Evolutionary conservation across 345 rosid species (phyloP).

Genomic region (Heritiera fomes): DNA sequence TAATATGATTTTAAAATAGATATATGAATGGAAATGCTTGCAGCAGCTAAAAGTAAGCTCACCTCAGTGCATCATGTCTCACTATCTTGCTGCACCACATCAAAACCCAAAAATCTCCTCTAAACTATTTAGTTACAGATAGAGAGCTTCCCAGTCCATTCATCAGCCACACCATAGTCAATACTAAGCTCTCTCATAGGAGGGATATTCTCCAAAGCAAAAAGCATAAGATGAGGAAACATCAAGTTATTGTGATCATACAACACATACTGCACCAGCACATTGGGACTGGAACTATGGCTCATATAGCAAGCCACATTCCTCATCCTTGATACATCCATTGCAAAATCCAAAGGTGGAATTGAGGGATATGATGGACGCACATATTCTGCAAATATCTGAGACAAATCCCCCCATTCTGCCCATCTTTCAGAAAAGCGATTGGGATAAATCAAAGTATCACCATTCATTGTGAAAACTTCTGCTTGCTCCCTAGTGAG

Average conservation of each 20-base stretch:
- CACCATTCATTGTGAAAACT: slow-evolving; percentile 81
- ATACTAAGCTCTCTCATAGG: slow-evolving; percentile 91
- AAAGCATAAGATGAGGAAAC: slow-evolving; percentile 94
- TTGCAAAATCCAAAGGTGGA: slow-evolving; percentile 86
- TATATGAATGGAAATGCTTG: background rate
- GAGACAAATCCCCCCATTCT: slow-evolving; percentile 90
- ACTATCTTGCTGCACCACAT: slow-evolving; percentile 27
- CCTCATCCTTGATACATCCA: slow-evolving; percentile 96
- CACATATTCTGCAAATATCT: slow-evolving; percentile 53
- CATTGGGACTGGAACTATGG: slow-evolving; percentile 82
- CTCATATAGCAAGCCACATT: slow-evolving; percentile 93
- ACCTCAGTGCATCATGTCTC: slow-evolving; percentile 41
- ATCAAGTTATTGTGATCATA: slow-evolving; percentile 83
- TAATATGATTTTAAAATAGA: background rate
- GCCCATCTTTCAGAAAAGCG: slow-evolving; percentile 70
- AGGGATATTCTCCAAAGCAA: slow-evolving; percentile 84
- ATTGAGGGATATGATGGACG: slow-evolving; percentile 60
- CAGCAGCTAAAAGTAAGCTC: slow-evolving; percentile 6
- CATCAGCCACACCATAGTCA: slow-evolving; percentile 90
- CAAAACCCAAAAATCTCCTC: slow-evolving; percentile 26
- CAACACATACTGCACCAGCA: slow-evolving; percentile 76
- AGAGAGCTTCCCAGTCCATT: slow-evolving; percentile 72
- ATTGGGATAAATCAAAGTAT: slow-evolving; percentile 67
- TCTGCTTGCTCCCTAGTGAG: slow-evolving; percentile 87
- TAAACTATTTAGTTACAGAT: slow-evolving; percentile 52